Percentiles rank a stretch among this genome's conserved stretches.
These are phyloP conservation scores for Chaetomium sp. DNA, from an alignment of 2,329 filamentous ascomycete genomes.

Conservation along the genomic window DNA sequence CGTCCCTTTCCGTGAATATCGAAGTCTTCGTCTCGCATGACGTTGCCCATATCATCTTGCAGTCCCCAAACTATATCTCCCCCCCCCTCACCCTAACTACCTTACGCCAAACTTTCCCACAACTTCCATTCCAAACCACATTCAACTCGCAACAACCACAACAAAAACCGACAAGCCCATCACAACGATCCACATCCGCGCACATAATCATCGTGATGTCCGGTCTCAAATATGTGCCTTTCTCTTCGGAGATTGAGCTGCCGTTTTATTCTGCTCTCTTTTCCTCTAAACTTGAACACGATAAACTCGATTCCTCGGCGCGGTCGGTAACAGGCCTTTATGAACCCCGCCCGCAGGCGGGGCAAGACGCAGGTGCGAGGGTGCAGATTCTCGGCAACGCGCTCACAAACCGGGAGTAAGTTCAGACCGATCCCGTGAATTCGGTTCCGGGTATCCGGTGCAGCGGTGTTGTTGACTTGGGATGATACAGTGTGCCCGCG, in stretches of 20 bases:
- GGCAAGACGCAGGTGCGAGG: conserved; percentile 69
- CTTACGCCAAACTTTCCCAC: background rate
- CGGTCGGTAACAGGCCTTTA: conserved; percentile 83
- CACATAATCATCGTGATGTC: conserved; percentile 36
- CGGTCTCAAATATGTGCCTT: conserved; percentile 68
- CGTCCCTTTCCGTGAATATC: too few relatives aligned
- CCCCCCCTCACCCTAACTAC: background rate
- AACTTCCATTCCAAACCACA: background rate
- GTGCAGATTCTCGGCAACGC: conserved; percentile 89
- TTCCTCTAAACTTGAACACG: conserved; percentile 88
- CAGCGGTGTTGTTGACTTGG: conserved; percentile 5
- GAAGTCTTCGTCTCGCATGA: too few relatives aligned
- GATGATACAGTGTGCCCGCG: conserved; percentile 51
- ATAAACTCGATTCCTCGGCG: conserved; percentile 91
- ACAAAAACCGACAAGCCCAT: too few relatives aligned
- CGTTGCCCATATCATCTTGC: background rate
- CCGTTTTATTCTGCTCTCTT: conserved; percentile 94
- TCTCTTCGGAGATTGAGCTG: conserved; percentile 88
- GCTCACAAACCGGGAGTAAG: conserved; percentile 75
- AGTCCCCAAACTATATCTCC: background rate
- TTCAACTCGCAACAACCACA: too few relatives aligned
- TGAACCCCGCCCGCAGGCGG: conserved; percentile 66
- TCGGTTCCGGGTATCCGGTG: background rate
- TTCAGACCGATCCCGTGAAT: conserved; percentile 15
- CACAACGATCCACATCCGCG: background rate